Percentiles rank a stretch among this genome's conserved stretches.
These are phyloP conservation scores for Capillidium rhysosporum DNA, from an alignment of 371 early-diverging fungal genomes.

Conservation along the genomic window DNA sequence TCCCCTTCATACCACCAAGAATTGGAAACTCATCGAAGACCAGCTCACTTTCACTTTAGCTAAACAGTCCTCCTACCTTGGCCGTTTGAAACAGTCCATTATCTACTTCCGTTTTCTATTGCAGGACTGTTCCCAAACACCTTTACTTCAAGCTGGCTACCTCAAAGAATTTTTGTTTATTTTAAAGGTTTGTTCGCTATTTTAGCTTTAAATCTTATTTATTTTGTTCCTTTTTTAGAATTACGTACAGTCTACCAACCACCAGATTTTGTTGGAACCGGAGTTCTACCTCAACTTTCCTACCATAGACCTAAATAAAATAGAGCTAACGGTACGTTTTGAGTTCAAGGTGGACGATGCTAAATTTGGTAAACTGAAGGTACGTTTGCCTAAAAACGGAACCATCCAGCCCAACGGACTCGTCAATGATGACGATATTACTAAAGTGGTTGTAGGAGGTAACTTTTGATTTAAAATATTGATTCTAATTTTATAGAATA, in stretches of 20 bases:
- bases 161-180: conserved; percentile 56
- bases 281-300: not conserved
- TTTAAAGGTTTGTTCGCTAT: conserved; percentile 27
- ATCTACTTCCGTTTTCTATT: conserved; percentile 41
- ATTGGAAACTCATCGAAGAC: conserved; percentile 66
- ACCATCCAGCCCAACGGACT: not conserved
- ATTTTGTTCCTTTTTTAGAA: not conserved
- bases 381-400: not conserved
- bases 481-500: conserved; percentile 10
- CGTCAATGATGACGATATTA: not conserved
- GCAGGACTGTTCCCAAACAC: conserved; percentile 33
- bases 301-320: not conserved
- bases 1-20: conserved; percentile 16
- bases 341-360: not conserved
- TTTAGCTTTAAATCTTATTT: not conserved
- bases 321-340: not conserved
- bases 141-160: conserved; percentile 46
- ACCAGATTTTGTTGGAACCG: not conserved
- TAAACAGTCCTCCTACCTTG: conserved; percentile 42
- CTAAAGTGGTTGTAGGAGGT: not conserved
- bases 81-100: conserved; percentile 28
- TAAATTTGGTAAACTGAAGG: not conserved
- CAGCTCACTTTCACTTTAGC: conserved; percentile 76
- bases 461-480: not conserved
- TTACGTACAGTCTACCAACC: not conserved